phyloP scores from a whole-genome alignment of 345 rosid species.

The Jatropha curcas region DNA sequence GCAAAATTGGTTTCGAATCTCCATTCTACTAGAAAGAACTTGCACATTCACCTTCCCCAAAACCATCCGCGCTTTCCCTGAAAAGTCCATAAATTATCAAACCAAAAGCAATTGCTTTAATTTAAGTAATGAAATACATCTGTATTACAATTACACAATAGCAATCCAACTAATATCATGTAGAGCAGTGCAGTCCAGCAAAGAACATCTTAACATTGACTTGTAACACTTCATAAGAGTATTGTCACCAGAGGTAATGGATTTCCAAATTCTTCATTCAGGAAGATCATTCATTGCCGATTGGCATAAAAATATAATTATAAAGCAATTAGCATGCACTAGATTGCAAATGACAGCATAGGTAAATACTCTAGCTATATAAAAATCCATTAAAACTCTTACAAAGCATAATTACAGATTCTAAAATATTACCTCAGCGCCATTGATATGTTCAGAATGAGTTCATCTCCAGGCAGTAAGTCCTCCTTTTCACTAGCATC shows the following conservation, averaged over 20 bases:
- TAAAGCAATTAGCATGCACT: conserved; percentile 1
- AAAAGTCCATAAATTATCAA: conserved; percentile 18
- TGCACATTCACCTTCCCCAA: conserved; percentile 11
- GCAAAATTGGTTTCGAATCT: conserved; percentile 38
- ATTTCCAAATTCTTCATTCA: not conserved
- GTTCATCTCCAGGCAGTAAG: conserved; percentile 98
- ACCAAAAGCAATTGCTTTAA: not conserved
- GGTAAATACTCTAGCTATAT: too few relatives aligned
- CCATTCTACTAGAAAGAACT: conserved; percentile 22
- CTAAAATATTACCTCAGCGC: conserved; percentile 32
- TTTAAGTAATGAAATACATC: too few relatives aligned
- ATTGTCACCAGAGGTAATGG: not conserved
- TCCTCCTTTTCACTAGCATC: conserved; percentile 88
- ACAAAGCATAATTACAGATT: not conserved
- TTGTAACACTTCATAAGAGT: not conserved
- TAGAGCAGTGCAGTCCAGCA: conserved; percentile 2
- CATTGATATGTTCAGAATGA: conserved; percentile 53
- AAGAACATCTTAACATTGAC: not conserved
- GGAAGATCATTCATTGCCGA: not conserved
- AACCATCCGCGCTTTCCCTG: conserved; percentile 28
- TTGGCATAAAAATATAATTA: not conserved
- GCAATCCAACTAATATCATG: not conserved
- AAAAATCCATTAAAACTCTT: too few relatives aligned
- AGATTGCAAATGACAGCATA: too few relatives aligned
- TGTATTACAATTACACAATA: not conserved